Evolutionary conservation across 2,329 filamentous ascomycete species (phyloP), one percentile per base, ranked within the genome.

Genomic region (Calonectria montana): DNA sequence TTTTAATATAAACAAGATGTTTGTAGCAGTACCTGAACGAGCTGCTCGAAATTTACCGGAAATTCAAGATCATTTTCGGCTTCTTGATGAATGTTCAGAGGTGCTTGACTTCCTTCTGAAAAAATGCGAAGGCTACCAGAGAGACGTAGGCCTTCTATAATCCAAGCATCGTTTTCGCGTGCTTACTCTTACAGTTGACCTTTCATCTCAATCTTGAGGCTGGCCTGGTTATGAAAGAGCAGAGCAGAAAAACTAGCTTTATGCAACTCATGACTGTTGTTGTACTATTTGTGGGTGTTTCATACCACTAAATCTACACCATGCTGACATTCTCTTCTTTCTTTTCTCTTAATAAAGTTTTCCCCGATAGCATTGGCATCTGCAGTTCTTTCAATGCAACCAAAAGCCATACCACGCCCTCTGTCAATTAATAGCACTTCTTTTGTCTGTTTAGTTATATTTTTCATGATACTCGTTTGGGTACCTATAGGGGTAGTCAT

Each of bases 241-340:
- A 55, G 15, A 55, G 15, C 4, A 7, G 3, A 2, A 59, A 25
- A 39, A 18, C 31, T 2, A 39, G 15, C 7, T 18, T 59, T 12
- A 35, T 7, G 9, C 53, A 59, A 12, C 1, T 39, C 1, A 39
- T 39, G 13, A 57, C 31, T 23, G 16, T 57, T 18, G n/a, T 35
- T 12, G 25, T 29, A 23, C 47, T 50, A 5, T 12, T 12, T 25
- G 53, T 59, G 9, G 2, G 53, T 39, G 7, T 21, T 18, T 15
- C n/a, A 0, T 12, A 3, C 7, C 21, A 59, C 5, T 1, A 23
- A 1, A 1, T 10, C 16, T 12, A 7, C 4, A 12, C 18, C 18
- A 3, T 4, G 15, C 31, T 59, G 15, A 59, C 50, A 6, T 27
- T 53, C 0, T n/a, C 8, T 31, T 55, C 3, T 35, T 8, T 1